phyloP scores from a whole-genome alignment of 2,329 filamentous ascomycete genomes.

The Hymenoscyphus scutula region DNA sequence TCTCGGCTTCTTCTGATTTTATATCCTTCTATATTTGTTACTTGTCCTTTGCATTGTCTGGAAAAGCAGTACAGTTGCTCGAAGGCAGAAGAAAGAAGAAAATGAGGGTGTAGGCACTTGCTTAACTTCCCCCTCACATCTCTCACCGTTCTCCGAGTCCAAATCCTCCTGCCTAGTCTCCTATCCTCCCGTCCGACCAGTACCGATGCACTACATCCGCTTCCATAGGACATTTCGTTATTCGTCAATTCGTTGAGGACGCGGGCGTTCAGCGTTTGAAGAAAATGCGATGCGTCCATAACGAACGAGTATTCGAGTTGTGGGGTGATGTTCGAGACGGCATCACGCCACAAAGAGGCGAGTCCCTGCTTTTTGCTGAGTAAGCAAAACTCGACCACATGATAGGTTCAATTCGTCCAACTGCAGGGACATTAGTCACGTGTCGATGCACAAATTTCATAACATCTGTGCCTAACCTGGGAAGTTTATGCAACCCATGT shows the following conservation, averaged over 20 bases:
- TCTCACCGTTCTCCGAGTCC: too few relatives aligned
- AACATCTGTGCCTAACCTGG: too few relatives aligned
- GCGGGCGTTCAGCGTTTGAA: conserved; percentile 3
- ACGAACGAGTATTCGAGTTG: conserved; percentile 22
- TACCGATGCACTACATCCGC: conserved; percentile 5
- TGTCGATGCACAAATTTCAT: neutral
- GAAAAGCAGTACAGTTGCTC: neutral
- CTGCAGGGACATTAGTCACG: neutral
- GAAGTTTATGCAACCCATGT: neutral
- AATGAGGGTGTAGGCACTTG: neutral
- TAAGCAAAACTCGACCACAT: neutral
- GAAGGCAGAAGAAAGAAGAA: neutral
- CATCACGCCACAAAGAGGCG: neutral
- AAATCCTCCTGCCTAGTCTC: neutral
- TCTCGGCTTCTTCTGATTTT: neutral
- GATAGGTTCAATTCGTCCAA: neutral
- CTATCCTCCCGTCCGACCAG: neutral
- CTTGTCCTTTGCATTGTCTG: neutral
- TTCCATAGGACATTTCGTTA: neutral
- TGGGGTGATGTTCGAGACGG: conserved; percentile 26
- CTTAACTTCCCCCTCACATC: neutral
- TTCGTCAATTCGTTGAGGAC: neutral
- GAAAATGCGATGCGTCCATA: conserved; percentile 1
- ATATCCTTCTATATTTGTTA: neutral
- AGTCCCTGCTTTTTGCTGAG: neutral